Evolutionary conservation across 352 stramenopile genomes (phyloP), one percentile per base, ranked within the genome.

Genomic region (Phytophthora sp.): DNA sequence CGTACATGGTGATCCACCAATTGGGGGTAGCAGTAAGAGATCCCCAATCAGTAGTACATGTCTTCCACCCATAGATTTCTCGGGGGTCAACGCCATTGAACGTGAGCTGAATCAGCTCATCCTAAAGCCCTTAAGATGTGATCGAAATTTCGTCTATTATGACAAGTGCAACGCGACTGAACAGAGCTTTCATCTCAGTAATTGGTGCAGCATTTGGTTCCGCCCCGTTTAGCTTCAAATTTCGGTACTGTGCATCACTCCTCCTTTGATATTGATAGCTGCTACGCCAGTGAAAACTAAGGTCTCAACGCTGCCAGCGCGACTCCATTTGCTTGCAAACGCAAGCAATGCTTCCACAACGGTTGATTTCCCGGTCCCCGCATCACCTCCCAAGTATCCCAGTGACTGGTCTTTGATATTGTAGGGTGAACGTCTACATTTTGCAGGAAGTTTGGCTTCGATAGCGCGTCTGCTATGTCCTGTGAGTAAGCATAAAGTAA

Each of bases 61-160:
- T 16, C 56, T 71, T 0, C 47, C 70, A 18, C 61, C 66, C 65
- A 78, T 74, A 13, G 56, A 27, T 38, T 68, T 30, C 0, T 0
- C 1, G 1, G 16, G 16, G 0, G 0, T 24, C 12, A 13, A 2
- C 5, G 61, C 35, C 18, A 69, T 55, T n/a, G 24, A n/a, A 0
- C 38, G 42, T 4, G 23, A 60, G 42, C 33, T n/a, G 9, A 13
- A 16, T 70, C 64, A 0, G 49, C 31, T 8, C 21, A 9, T 1
- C 38, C 18, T 2, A 46, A 15, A 46, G 18, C 6, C 18, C 13
- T 42, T 42, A 16, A 42, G 20, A 2, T 7, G 36, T 42, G 12
- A 42, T 42, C 8, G 36, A 42, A 1, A 42, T n/a, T 21, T 42
- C 12, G 36, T 21, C 36, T 4, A 42, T 6, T 5, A 42, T 42